These are phyloP conservation scores for Colletotrichum tamarilloi DNA, from an alignment of 2,329 filamentous ascomycete species.

Conservation along the genomic window DNA sequence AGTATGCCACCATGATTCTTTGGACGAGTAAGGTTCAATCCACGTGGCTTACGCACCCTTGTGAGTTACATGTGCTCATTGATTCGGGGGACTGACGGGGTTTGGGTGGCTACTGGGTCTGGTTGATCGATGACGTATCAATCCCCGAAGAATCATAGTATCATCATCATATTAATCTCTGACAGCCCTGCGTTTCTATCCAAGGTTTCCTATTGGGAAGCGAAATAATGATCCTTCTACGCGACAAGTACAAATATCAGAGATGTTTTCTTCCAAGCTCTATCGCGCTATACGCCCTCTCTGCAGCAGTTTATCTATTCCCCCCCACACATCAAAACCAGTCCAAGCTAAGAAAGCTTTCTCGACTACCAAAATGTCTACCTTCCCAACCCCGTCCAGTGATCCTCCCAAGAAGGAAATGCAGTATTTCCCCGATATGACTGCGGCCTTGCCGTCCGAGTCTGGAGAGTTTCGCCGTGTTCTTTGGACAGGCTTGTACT, in stretches of 20 bases:
- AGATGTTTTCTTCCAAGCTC: not conserved
- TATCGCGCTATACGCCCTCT: not conserved
- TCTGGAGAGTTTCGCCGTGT: conserved; percentile 71
- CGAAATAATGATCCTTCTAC: accelerated
- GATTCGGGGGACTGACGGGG: not conserved
- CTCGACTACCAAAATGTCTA: conserved; percentile 39
- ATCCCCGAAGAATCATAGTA: not conserved
- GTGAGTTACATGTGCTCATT: not conserved
- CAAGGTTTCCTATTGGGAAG: not conserved
- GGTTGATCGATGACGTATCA: conserved; percentile 24
- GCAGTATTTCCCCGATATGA: conserved; percentile 69
- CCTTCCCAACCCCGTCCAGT: conserved; percentile 44
- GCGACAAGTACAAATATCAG: not conserved
- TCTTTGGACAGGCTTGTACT: conserved; percentile 71
- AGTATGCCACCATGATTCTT: not conserved
- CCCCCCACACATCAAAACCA: not conserved
- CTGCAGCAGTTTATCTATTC: not conserved
- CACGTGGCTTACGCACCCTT: not conserved
- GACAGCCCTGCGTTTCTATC: not conserved
- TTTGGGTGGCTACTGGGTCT: not conserved
- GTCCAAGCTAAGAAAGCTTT: not conserved
- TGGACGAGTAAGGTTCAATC: not conserved
- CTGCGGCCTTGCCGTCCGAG: conserved; percentile 61
- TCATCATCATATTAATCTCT: not conserved
- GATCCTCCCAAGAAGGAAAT: conserved; percentile 63